These are phyloP conservation scores for Metarhizium humberi DNA, from an alignment of 2,329 filamentous ascomycete species.

Conservation along the genomic window DNA sequence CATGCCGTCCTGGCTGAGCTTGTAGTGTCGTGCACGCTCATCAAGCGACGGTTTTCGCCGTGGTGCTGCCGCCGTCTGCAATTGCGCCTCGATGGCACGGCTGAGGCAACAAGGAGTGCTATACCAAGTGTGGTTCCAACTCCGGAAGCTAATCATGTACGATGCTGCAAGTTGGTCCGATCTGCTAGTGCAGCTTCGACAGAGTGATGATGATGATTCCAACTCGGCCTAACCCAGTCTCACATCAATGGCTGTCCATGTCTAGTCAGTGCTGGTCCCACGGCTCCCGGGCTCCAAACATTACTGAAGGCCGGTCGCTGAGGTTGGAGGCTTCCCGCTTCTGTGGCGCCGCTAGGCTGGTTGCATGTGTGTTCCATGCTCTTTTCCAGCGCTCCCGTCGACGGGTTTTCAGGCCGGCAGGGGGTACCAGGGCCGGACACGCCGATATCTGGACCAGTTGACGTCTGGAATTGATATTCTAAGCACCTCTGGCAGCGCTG, in stretches of 20 bases:
- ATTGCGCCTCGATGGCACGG: background rate
- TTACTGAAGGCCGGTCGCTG: no score
- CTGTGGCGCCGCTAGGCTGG: background rate
- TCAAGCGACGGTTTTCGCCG: no score
- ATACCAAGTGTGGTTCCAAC: background rate
- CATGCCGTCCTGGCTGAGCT: background rate
- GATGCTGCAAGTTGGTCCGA: slow-evolving; percentile 5
- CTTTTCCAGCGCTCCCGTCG: no score
- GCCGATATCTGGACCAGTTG: background rate
- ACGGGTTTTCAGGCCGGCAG: slow-evolving; percentile 1
- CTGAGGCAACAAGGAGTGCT: background rate
- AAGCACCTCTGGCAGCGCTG: no score
- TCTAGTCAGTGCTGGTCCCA: no score
- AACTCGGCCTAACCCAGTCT: no score
- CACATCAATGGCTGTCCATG: no score
- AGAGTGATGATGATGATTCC: no score
- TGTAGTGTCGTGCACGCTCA: background rate
- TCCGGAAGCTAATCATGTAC: slow-evolving; percentile 1
- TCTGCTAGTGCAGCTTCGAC: background rate
- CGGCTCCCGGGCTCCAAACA: no score
- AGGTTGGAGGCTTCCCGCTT: background rate
- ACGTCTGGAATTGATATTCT: no score
- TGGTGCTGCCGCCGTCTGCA: no score
- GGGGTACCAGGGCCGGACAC: background rate
- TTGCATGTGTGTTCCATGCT: no score